Base-by-base conservation (phyloP, 257 asterid species). In the Ballota nigra region DNA sequence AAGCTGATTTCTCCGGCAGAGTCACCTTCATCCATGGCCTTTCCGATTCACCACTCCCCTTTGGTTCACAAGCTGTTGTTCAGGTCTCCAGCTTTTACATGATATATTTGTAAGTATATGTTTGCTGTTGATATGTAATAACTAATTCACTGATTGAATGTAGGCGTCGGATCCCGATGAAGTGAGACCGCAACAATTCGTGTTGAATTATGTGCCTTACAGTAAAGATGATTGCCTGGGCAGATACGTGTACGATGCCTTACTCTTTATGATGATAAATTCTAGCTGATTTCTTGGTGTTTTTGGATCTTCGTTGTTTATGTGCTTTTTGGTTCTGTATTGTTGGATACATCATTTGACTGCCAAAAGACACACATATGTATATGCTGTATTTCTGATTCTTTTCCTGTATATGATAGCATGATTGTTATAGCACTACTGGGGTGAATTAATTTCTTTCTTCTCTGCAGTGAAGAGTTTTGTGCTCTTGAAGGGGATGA, bases 11-110 rank as follows among this genome's bases (percentile, higher is more conserved):
- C 76, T 82, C 92, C 3, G 89, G 83, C 64, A 77, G 76, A 49
- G 72, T 83, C 63, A 82, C 77, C 68, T 85, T 89, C 81, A 28
- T 77, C 72, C 83, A 81, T 70, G 90, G 93, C 40, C 66, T 89
- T 77, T 83, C 98, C 47, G 84, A 85, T 80, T 84, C 92, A 8
- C 80, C 84, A 16, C 86, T 89, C 58, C 97, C 97, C 23, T 94
- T 87, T 19, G 97, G 85, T 53, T 86, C 93, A 45, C 60, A 80
- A 28, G 97, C 97, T 24, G 77, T 89, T 66, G 92, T 93, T 76
- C 88, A 89, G 96, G 98, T 91, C 52, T 52, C 70, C 23, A 7
- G n/a, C 56, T 65, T 52, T 26, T 75, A 2, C 57, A 43, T 66
- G 16, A 7, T 29, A 6, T 70, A 8, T 19, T 16, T 60, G 2